These are phyloP conservation scores for Fusarium veterinarium DNA, from an alignment of 2,329 filamentous ascomycete genomes.

Conservation along the genomic window DNA sequence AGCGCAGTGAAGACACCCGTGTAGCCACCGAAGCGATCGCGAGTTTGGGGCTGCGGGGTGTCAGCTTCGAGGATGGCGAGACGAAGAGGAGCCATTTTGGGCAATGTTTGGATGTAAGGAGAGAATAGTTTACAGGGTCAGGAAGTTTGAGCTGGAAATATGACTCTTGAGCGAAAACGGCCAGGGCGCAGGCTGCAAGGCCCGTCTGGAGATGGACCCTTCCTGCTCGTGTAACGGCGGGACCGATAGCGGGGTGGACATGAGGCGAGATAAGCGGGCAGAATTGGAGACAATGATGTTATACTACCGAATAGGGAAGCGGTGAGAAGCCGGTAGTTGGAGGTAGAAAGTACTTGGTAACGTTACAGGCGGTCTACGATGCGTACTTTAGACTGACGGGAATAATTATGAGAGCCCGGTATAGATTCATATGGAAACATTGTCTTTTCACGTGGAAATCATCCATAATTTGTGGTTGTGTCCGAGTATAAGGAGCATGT, in stretches of 20 bases:
- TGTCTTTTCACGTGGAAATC: neutral
- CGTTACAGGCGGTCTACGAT: neutral
- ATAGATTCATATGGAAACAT: neutral
- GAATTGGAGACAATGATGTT: slow-evolving; percentile 16
- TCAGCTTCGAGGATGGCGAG: slow-evolving; percentile 93
- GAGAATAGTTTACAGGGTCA: neutral
- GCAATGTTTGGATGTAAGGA: neutral
- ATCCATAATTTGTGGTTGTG: neutral
- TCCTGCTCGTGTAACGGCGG: slow-evolving; percentile 24
- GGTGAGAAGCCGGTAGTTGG: slow-evolving; percentile 16
- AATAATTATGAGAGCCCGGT: neutral
- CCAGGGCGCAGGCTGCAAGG: slow-evolving; percentile 6
- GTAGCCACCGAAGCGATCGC: slow-evolving; percentile 77
- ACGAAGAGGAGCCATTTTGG: slow-evolving; percentile 65
- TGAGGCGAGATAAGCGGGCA: slow-evolving; percentile 32
- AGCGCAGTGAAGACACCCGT: slow-evolving; percentile 75
- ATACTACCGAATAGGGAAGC: neutral
- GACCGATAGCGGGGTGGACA: slow-evolving; percentile 36
- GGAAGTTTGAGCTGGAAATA: neutral
- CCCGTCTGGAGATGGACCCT: slow-evolving; percentile 24
- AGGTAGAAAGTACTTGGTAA: neutral
- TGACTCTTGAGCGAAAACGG: slow-evolving; percentile 15
- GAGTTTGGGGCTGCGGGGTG: slow-evolving; percentile 73
- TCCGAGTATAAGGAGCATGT: neutral
- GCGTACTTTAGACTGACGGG: neutral